These are phyloP conservation scores for Thymus mandschuricus DNA, from an alignment of 257 asterid genomes.

Conservation along the genomic window DNA sequence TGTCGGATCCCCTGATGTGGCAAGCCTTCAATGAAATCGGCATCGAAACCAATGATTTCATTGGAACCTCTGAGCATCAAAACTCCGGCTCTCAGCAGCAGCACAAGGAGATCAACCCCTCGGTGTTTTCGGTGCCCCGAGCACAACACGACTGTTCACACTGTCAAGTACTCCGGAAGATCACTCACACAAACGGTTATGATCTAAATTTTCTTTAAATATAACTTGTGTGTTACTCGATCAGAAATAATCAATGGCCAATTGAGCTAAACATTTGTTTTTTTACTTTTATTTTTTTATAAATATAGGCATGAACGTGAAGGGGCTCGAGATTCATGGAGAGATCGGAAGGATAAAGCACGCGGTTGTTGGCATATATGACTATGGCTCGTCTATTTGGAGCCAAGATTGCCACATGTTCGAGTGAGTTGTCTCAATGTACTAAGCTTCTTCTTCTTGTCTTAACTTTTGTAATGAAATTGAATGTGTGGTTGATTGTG, in stretches of 20 bases:
- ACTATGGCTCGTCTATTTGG: conserved; percentile 33
- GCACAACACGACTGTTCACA: too few relatives aligned
- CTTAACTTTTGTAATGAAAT: background rate
- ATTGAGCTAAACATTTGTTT: background rate
- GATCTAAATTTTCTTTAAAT: background rate
- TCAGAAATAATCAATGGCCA: too few relatives aligned
- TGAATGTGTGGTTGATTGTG: background rate
- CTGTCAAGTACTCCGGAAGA: conserved; percentile 1
- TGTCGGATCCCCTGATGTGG: too few relatives aligned
- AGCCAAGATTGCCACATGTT: conserved; percentile 45
- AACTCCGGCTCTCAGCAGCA: too few relatives aligned
- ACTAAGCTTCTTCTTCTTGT: background rate
- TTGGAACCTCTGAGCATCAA: background rate
- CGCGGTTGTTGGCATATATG: conserved; percentile 53
- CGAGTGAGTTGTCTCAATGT: conserved; percentile 48
- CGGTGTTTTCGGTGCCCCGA: too few relatives aligned
- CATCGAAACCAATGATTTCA: too few relatives aligned
- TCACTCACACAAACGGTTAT: conserved; percentile 48
- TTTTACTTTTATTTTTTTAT: background rate
- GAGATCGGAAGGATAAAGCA: conserved; percentile 64
- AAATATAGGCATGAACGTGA: conserved; percentile 45
- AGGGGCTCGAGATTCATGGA: conserved; percentile 76
- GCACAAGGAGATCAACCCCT: too few relatives aligned
- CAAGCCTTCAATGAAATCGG: too few relatives aligned
- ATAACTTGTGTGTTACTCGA: too few relatives aligned